Evolutionary conservation across 768 basidiomycete genomes (phyloP).

Genomic region (Termitomyces eurrhizus): DNA sequence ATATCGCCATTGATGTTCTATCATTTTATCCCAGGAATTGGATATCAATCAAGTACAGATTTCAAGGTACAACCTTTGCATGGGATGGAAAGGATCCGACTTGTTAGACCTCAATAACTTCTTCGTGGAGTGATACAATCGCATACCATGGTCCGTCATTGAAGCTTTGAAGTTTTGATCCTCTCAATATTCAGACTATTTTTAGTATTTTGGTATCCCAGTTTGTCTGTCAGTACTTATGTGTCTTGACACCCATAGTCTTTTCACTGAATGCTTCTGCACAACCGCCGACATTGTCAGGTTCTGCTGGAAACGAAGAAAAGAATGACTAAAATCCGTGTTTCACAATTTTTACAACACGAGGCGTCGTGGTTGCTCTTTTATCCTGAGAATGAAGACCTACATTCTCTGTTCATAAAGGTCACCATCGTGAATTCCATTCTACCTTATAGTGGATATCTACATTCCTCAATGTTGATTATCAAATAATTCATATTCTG

Average conservation of each 20-base stretch:
- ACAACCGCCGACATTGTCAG: not conserved
- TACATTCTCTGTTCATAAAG: too few species aligned
- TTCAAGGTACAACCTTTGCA: slow-evolving; percentile 37
- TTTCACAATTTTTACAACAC: too few species aligned
- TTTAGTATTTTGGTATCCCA: slow-evolving; percentile 35
- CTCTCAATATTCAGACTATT: not conserved
- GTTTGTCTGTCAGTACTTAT: not conserved
- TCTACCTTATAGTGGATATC: not conserved
- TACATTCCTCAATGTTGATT: not conserved
- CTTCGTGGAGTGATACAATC: slow-evolving; percentile 39
- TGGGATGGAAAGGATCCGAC: not conserved
- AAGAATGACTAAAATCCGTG: not conserved
- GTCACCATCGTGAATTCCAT: not conserved
- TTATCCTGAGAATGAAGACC: not conserved
- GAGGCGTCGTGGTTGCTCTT: not conserved
- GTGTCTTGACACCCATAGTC: too few species aligned
- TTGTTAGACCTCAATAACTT: not conserved
- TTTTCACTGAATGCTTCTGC: not conserved
- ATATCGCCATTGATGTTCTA: not conserved
- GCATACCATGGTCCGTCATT: slow-evolving; percentile 35
- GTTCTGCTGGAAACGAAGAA: not conserved
- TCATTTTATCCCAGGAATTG: slow-evolving; percentile 31
- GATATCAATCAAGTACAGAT: slow-evolving; percentile 44
- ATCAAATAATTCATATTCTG: not conserved
- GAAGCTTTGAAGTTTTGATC: not conserved